A percentile compares a stretch with the other conserved stretches of the same genome.
phyloP scores from a whole-genome alignment of 2,329 filamentous ascomycete genomes.

The Scedosporium aurantiacum region DNA sequence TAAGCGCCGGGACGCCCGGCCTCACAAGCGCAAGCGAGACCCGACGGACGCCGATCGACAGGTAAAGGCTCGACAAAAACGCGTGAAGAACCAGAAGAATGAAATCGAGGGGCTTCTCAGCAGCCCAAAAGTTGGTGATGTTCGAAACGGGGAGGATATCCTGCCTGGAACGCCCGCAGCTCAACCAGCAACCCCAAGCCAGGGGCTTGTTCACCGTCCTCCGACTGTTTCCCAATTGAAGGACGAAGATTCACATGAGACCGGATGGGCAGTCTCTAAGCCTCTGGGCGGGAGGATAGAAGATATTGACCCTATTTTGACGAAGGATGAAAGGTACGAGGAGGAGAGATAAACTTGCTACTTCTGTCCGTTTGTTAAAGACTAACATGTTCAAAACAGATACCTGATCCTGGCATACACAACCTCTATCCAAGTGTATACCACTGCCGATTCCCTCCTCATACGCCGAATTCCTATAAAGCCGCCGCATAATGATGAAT shows the following conservation, averaged over 20 bases:
- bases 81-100: slow-evolving; percentile 19
- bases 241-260: slow-evolving; percentile 6
- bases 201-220: neutral
- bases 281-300: slow-evolving; percentile 56
- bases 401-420: slow-evolving; percentile 66
- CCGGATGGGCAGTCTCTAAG: slow-evolving; percentile 49
- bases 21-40: slow-evolving; percentile 38
- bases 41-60: slow-evolving; percentile 24
- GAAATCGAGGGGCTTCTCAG: slow-evolving; percentile 15
- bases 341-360: neutral
- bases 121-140: neutral
- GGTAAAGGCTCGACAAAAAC: slow-evolving; percentile 29
- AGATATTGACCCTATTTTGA: slow-evolving; percentile 53
- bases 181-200: neutral
- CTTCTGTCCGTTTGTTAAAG: neutral
- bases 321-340: slow-evolving; percentile 39
- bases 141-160: neutral
- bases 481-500: slow-evolving; percentile 14
- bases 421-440: slow-evolving; percentile 69
- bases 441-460: slow-evolving; percentile 68
- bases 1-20: slow-evolving; percentile 23
- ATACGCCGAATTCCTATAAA: slow-evolving; percentile 55
- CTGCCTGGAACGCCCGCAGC: neutral
- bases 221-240: neutral
- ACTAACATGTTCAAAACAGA: slow-evolving; percentile 26